A percentile compares a stretch with the other conserved stretches of the same genome.
These are phyloP conservation scores for Chiua virens DNA, from an alignment of 768 basidiomycete genomes.

Conservation along the genomic window DNA sequence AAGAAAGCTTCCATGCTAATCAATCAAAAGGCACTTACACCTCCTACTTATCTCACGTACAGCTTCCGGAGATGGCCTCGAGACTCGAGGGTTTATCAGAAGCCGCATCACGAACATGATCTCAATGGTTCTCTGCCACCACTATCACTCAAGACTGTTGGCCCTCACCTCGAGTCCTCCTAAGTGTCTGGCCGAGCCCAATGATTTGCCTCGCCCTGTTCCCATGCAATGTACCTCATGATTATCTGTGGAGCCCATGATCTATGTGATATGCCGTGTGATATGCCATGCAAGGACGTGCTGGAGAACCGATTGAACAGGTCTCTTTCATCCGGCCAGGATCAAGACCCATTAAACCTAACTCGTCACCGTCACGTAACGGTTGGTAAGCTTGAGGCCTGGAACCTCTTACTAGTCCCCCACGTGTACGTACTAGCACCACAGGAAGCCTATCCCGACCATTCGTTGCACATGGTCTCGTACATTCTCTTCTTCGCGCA, in stretches of 20 bases:
- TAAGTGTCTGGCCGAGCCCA: not conserved
- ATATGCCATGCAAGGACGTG: not conserved
- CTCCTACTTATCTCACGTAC: slow-evolving; percentile 1
- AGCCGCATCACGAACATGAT: slow-evolving; percentile 7
- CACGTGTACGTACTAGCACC: slow-evolving; percentile 11
- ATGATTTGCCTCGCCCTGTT: not conserved
- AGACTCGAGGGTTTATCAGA: slow-evolving; percentile 12
- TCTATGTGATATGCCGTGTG: no score
- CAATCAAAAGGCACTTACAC: slow-evolving; percentile 5
- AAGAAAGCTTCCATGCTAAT: slow-evolving; percentile 15
- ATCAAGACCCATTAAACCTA: slow-evolving; percentile 2
- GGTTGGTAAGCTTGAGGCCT: slow-evolving; percentile 1
- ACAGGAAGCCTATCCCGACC: slow-evolving; percentile 8
- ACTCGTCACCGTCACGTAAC: not conserved
- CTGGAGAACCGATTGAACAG: slow-evolving; percentile 1
- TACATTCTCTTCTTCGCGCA: not conserved
- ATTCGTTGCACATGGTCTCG: slow-evolving; percentile 9
- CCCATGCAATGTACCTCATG: not conserved
- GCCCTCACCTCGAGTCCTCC: not conserved
- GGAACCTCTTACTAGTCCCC: not conserved
- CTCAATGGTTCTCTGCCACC: not conserved
- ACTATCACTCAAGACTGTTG: not conserved
- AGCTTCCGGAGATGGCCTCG: slow-evolving; percentile 5
- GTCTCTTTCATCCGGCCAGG: not conserved
- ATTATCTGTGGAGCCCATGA: not conserved